Evolutionary conservation across 2,329 filamentous ascomycete species (phyloP).

Genomic region (Penicillium digitatum): DNA sequence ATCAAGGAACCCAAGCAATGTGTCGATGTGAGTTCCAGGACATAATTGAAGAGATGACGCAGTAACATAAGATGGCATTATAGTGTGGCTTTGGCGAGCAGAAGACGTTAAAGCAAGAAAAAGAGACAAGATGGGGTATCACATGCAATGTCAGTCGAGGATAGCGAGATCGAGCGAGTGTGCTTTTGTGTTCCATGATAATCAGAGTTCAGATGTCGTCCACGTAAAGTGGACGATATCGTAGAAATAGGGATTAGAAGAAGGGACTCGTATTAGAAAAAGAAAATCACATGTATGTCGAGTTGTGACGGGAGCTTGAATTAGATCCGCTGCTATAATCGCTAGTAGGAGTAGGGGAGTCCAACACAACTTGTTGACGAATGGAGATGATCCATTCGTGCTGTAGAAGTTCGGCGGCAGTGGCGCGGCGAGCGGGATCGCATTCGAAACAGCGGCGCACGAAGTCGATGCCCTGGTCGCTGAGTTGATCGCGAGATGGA

Average conservation of each 20-base stretch:
- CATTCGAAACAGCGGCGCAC: constrained; percentile 79
- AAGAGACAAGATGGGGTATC: constrained; percentile 28
- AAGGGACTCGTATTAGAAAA: background rate
- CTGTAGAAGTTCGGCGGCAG: constrained; percentile 82
- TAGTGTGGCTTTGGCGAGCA: background rate
- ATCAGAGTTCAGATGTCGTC: background rate
- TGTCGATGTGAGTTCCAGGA: background rate
- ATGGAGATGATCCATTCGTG: constrained; percentile 76
- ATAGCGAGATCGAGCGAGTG: constrained; percentile 21
- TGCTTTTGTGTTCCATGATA: constrained; percentile 1
- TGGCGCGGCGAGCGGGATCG: constrained; percentile 73
- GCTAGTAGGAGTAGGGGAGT: constrained; percentile 39
- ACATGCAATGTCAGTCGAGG: constrained; percentile 27
- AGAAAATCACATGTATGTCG: constrained; percentile 22
- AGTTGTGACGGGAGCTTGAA: constrained; percentile 31
- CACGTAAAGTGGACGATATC: background rate
- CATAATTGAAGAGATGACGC: background rate
- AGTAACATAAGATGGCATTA: background rate
- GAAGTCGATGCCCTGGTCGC: constrained; percentile 80
- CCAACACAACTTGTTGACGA: constrained; percentile 46
- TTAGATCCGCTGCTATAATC: constrained; percentile 28
- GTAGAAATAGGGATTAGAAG: background rate
- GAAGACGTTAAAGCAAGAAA: constrained; percentile 1
- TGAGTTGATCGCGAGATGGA: constrained; percentile 77
- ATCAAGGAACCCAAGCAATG: background rate